Evolutionary conservation across 2,329 filamentous ascomycete species (phyloP), one percentile per base, ranked within the genome.

Genomic region (Ascomycota sp.): DNA sequence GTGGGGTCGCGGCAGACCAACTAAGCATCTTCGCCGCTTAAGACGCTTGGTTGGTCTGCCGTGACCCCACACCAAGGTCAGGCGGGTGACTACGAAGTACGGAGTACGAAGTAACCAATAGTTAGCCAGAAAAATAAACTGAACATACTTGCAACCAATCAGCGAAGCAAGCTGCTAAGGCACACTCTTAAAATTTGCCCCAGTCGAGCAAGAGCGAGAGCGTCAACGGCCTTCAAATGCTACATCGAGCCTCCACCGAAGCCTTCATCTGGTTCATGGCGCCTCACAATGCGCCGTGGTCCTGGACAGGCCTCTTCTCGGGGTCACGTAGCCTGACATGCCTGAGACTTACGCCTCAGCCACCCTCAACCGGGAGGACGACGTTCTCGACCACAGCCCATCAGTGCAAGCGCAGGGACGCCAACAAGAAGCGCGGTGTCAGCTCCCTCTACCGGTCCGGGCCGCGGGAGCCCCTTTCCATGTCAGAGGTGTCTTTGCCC

Each of bases 401-500:
- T 37, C 58, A 55, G 40, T 59, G 52, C 40, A 55, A 57, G 44
- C 56, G 57, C 51, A 58, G 71, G 46, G 85, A 94, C 57, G 70
- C 69, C 56, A 94, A 81, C 60, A 73, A 66, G 39, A 58, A 69
- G 36, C 77, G 89, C 36, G 86, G 83, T 27, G 69, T 93, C 30
- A 93, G 82, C 32, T 76, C 74, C 17, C 63, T 92, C 33, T 74
- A 79, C 40, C 65, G 76, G 29, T 82, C 78, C 2, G 85, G 85
- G 1, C 71, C 73, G 5, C 69, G 73, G 30, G 71, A 77, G 47
- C 69, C 65, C n/a, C 59, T 91, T 32, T 78, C 75, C 12, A 73
- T 89, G 35, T 74, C 69, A 25, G 69, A 75, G 43, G 65, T 74
- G 27, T 61, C 72, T 30, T 58, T 93, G 32, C 86, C 86, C 1